Percentiles rank a stretch among this genome's conserved stretches.
Conservation (phyloP, 257 asterid genomes). For the Voacanga thouarsii region DNA sequence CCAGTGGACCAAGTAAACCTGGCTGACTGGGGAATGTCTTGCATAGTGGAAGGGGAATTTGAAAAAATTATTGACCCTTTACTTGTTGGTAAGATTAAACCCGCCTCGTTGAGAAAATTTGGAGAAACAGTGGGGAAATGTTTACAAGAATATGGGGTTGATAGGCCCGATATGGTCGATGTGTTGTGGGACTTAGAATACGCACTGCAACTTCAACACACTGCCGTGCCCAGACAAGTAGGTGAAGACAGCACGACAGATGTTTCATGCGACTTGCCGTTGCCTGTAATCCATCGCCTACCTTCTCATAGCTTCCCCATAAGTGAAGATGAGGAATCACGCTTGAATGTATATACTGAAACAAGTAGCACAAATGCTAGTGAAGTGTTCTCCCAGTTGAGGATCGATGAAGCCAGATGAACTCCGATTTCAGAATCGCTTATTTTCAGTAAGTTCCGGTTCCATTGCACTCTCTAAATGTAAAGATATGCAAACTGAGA, state of each 20-base stretch:
- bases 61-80: slow-evolving; percentile 46
- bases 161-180: slow-evolving; percentile 55
- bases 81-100: slow-evolving; percentile 42
- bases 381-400: slow-evolving; percentile 41
- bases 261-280: slow-evolving; percentile 32
- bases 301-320: slow-evolving; percentile 28
- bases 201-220: slow-evolving; percentile 40
- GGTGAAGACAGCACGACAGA: slow-evolving; percentile 41
- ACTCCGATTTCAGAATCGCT: not conserved
- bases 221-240: slow-evolving; percentile 21
- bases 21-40: slow-evolving; percentile 54
- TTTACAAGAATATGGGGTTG: slow-evolving; percentile 40
- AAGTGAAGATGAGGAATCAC: slow-evolving; percentile 18
- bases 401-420: slow-evolving; percentile 39
- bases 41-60: slow-evolving; percentile 39
- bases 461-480: not conserved
- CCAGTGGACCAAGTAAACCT: slow-evolving; percentile 45
- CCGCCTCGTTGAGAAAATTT: slow-evolving; percentile 44
- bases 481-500: not conserved
- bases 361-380: slow-evolving; percentile 23
- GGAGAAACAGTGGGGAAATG: slow-evolving; percentile 51
- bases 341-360: not conserved
- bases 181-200: slow-evolving; percentile 71
- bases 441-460: not conserved
- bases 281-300: slow-evolving; percentile 29